Evolutionary conservation across 139 green algal genomes (phyloP).

Genomic region (Chlorella vulgaris): DNA sequence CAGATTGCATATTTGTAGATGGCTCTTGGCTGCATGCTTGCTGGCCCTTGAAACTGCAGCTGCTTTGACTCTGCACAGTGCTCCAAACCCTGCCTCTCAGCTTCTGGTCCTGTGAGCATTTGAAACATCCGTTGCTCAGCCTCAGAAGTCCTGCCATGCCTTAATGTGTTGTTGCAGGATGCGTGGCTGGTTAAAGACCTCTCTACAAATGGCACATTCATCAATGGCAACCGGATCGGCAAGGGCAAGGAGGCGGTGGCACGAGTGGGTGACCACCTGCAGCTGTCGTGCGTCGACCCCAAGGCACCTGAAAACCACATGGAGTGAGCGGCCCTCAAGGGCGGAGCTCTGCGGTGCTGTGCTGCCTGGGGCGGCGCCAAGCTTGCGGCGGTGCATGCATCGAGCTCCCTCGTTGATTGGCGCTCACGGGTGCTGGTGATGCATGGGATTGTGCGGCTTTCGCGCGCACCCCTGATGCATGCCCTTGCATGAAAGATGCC

Average conservation of each 20-base stretch:
- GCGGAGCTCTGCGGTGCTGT: no score
- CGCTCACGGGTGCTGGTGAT: no score
- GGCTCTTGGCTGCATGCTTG: no score
- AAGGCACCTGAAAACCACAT: slow-evolving; percentile 1
- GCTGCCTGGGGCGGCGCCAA: no score
- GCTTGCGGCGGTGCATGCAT: no score
- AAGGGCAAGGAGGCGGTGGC: slow-evolving; percentile 1
- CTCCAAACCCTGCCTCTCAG: neutral
- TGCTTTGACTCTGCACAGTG: no score
- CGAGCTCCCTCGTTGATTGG: no score
- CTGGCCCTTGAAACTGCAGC: no score
- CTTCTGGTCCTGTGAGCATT: neutral
- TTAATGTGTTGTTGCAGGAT: neutral
- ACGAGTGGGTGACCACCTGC: slow-evolving; percentile 1
- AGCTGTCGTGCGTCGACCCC: neutral
- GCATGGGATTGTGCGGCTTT: no score
- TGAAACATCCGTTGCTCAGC: neutral
- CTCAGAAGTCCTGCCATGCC: neutral
- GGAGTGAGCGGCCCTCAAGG: no score
- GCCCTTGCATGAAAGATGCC: no score
- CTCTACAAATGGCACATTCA: slow-evolving; percentile 40
- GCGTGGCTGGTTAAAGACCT: slow-evolving; percentile 20
- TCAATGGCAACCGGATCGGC: slow-evolving; percentile 14
- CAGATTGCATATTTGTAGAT: neutral
- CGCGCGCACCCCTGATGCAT: no score